phyloP scores from a whole-genome alignment of 768 basidiomycete genomes.

The Dacryopinax spathularia region DNA sequence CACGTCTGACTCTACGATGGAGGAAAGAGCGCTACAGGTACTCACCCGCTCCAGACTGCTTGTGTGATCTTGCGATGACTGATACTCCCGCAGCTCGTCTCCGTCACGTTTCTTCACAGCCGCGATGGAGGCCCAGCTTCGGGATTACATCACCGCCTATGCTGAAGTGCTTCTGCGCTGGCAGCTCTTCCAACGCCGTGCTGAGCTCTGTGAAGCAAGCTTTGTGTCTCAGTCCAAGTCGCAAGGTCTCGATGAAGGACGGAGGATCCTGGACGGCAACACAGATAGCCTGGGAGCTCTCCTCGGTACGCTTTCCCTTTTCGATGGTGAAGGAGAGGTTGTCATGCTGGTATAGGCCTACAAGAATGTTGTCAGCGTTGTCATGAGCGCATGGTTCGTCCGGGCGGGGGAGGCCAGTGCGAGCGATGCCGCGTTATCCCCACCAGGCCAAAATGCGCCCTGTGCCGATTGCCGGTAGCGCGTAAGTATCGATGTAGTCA shows the following conservation, averaged over 20 bases:
- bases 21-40: background rate
- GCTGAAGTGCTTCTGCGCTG: constrained; percentile 64
- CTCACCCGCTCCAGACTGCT: too few relatives aligned
- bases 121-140: background rate
- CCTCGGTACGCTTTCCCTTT: too few relatives aligned
- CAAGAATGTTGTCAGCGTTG: background rate
- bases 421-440: background rate
- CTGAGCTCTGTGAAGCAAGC: constrained; percentile 34
- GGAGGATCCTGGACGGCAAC: too few relatives aligned
- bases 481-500: background rate
- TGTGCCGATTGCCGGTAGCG: background rate
- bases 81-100: background rate
- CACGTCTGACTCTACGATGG: background rate
- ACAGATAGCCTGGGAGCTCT: background rate
- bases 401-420: background rate
- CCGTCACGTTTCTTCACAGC: constrained; percentile 6
- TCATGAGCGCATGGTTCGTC: background rate
- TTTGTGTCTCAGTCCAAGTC: background rate
- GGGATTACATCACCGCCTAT: constrained; percentile 29
- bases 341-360: background rate
- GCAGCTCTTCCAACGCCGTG: constrained; percentile 53
- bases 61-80: too few relatives aligned
- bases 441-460: background rate
- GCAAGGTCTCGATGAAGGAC: background rate
- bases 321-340: too few relatives aligned